phyloP scores from a whole-genome alignment of 1,139 yeast species.

The Nadsonia starkeyi-henricii region DNA sequence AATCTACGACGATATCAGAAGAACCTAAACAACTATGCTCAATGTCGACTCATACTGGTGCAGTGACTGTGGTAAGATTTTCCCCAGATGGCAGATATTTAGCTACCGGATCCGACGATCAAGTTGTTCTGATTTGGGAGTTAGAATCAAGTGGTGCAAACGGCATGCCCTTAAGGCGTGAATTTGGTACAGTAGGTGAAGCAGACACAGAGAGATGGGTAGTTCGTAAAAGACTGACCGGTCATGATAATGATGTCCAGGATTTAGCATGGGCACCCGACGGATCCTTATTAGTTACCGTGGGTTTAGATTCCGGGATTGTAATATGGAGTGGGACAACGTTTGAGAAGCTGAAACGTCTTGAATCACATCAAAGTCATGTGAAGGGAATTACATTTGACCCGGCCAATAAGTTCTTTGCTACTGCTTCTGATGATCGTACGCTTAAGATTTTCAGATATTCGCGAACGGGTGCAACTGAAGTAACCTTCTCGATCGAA shows the following conservation, averaged over 20 bases:
- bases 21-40: slow-evolving; percentile 22
- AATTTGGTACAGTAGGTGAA: slow-evolving; percentile 37
- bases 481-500: slow-evolving; percentile 74
- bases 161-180: slow-evolving; percentile 22
- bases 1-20: slow-evolving; percentile 1
- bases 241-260: slow-evolving; percentile 94
- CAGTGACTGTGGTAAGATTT: slow-evolving; percentile 83
- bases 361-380: slow-evolving; percentile 87
- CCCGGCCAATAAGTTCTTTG: slow-evolving; percentile 95
- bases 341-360: slow-evolving; percentile 75
- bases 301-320: slow-evolving; percentile 82
- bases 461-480: slow-evolving; percentile 56
- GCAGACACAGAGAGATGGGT: slow-evolving; percentile 86
- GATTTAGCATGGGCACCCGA: slow-evolving; percentile 98
- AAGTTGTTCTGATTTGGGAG: slow-evolving; percentile 86
- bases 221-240: slow-evolving; percentile 77
- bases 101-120: slow-evolving; percentile 93
- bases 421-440: slow-evolving; percentile 92
- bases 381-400: slow-evolving; percentile 95
- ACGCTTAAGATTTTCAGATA: slow-evolving; percentile 79
- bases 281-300: slow-evolving; percentile 76
- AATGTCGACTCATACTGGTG: slow-evolving; percentile 42
- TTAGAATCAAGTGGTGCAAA: slow-evolving; percentile 45
- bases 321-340: slow-evolving; percentile 91
- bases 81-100: slow-evolving; percentile 83